phyloP scores from a whole-genome alignment of 306 rosid species.

The Cicer arietinum region DNA sequence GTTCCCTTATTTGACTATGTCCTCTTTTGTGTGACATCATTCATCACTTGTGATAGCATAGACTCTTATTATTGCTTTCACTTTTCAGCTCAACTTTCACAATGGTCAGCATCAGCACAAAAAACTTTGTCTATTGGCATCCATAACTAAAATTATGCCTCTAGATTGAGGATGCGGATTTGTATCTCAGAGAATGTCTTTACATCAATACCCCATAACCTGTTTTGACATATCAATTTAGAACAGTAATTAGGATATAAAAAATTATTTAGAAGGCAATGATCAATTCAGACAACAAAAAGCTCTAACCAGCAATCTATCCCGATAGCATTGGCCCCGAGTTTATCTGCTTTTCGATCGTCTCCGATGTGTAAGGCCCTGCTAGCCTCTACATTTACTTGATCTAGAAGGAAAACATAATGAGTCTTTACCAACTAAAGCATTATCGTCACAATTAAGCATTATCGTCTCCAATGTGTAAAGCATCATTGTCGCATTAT shows the following conservation, averaged over 20 bases:
- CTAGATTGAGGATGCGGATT: constrained; percentile 56
- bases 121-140: constrained; percentile 1
- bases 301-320: constrained; percentile 83
- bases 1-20: neutral
- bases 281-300: constrained; percentile 33
- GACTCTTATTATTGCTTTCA: neutral
- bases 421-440: neutral
- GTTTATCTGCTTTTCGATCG: constrained; percentile 78
- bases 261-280: neutral
- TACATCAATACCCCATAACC: constrained; percentile 92
- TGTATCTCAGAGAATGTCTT: constrained; percentile 71
- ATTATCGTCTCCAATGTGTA: neutral
- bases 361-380: constrained; percentile 89
- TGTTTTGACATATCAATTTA: constrained; percentile 48
- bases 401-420: constrained; percentile 55
- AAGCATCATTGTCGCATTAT: constrained; percentile 15
- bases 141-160: constrained; percentile 27
- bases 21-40: neutral
- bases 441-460: constrained; percentile 13
- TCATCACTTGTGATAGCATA: neutral
- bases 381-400: constrained; percentile 66
- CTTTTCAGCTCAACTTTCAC: neutral
- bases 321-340: constrained; percentile 79
- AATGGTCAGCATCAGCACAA: constrained; percentile 14
- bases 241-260: constrained; percentile 3